A percentile compares a stretch with the other conserved stretches of the same genome.
phyloP scores from a whole-genome alignment of 495 filamentous ascomycete genomes.

The Neurospora africana region DNA sequence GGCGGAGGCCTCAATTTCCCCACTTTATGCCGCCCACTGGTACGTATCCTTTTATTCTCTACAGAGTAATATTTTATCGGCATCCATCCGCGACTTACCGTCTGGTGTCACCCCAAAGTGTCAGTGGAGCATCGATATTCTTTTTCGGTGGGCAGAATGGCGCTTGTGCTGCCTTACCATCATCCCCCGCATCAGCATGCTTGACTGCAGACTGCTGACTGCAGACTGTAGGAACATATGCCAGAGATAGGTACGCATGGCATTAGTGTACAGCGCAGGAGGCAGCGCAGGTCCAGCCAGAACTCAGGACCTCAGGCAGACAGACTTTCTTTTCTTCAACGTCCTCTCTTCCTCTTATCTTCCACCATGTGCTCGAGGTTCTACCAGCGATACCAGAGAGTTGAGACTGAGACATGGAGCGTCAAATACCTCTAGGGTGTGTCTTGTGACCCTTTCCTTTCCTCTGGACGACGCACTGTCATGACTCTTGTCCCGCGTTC shows the following conservation, averaged over 20 bases:
- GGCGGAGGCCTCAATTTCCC: not conserved
- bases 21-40: not conserved
- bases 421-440: not conserved
- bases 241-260: not conserved
- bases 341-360: not conserved
- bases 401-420: not conserved
- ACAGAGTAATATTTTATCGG: not conserved
- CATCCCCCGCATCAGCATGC: not conserved
- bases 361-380: not conserved
- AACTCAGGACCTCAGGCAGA: not conserved
- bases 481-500: not conserved
- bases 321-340: not conserved
- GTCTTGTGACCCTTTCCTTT: not conserved
- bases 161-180: not conserved
- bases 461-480: not conserved
- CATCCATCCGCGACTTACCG: not conserved
- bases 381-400: not conserved
- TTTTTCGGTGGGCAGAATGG: not conserved
- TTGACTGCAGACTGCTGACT: no score
- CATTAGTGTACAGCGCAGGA: not conserved
- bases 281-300: not conserved
- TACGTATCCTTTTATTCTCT: not conserved
- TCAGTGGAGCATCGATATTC: not conserved
- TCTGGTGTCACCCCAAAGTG: not conserved
- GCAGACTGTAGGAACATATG: not conserved